Evolutionary conservation across 2,329 filamentous ascomycete genomes (phyloP).

Genomic region (Colletotrichum cordylinicola): DNA sequence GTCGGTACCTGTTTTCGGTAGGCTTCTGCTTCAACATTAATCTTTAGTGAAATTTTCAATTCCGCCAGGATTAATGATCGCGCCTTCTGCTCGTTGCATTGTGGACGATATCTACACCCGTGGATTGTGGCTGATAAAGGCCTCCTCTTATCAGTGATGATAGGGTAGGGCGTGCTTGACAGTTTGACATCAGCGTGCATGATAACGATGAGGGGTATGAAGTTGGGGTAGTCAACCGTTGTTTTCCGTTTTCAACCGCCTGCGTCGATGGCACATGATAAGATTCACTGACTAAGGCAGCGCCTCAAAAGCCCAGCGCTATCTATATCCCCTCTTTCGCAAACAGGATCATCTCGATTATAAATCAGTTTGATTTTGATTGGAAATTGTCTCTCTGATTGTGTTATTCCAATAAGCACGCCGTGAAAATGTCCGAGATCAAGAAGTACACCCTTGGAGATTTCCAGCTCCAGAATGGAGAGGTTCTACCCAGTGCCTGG

Average conservation of each 20-base stretch:
- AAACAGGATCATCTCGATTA: background rate
- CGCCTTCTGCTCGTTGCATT: background rate
- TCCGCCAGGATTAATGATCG: background rate
- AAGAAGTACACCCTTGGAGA: conserved; percentile 66
- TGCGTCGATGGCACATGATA: background rate
- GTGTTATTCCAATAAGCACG: background rate
- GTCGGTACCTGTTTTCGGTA: background rate
- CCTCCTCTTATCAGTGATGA: background rate
- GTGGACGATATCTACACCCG: background rate
- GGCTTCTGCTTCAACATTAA: too few species aligned
- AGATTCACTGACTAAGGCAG: background rate
- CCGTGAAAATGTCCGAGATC: conserved; percentile 6
- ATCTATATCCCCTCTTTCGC: background rate
- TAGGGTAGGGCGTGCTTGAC: background rate
- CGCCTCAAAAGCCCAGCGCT: background rate
- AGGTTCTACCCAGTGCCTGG: conserved; percentile 65
- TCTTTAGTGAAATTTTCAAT: background rate
- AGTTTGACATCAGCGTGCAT: background rate
- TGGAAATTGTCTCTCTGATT: background rate
- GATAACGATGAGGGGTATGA: background rate
- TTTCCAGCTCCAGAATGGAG: conserved; percentile 70
- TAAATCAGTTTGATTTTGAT: too few species aligned
- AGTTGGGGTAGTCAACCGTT: background rate
- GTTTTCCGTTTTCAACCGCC: background rate
- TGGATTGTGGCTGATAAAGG: background rate